Conservation (phyloP, 306 rosid species). For the Amphicarpaea edgeworthii region DNA sequence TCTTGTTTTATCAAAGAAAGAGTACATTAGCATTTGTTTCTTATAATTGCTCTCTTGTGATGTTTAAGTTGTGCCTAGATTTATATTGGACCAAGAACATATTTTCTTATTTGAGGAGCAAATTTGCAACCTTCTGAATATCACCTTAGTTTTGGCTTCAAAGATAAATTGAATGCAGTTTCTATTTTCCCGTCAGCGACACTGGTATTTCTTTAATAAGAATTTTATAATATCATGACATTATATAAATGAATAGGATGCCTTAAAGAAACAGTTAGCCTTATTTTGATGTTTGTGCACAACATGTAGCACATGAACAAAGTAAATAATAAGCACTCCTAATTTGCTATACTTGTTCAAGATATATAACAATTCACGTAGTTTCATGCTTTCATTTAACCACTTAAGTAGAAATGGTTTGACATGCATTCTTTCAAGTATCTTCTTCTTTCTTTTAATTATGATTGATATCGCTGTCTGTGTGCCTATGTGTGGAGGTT, state of each 20-base stretch:
- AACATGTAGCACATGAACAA: not conserved
- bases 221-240: too few species aligned
- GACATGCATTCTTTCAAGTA: not conserved
- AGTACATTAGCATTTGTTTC: not conserved
- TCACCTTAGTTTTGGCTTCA: not conserved
- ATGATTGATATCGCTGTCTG: not conserved
- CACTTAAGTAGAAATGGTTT: not conserved
- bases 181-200: not conserved
- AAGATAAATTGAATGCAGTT: not conserved
- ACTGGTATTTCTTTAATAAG: not conserved
- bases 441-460: not conserved
- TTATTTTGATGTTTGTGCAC: not conserved
- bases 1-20: not conserved
- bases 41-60: not conserved
- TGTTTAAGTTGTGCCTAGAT: conserved; percentile 41
- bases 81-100: conserved; percentile 40
- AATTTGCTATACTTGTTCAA: not conserved
- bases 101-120: conserved; percentile 41
- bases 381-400: not conserved
- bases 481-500: not conserved
- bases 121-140: conserved; percentile 32
- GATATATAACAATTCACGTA: not conserved
- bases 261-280: not conserved
- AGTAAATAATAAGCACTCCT: not conserved
- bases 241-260: too few species aligned